A percentile compares a stretch with the other conserved stretches of the same genome.
Conservation (phyloP, 2,329 filamentous ascomycete genomes). For the Grosmannia penicillata region DNA sequence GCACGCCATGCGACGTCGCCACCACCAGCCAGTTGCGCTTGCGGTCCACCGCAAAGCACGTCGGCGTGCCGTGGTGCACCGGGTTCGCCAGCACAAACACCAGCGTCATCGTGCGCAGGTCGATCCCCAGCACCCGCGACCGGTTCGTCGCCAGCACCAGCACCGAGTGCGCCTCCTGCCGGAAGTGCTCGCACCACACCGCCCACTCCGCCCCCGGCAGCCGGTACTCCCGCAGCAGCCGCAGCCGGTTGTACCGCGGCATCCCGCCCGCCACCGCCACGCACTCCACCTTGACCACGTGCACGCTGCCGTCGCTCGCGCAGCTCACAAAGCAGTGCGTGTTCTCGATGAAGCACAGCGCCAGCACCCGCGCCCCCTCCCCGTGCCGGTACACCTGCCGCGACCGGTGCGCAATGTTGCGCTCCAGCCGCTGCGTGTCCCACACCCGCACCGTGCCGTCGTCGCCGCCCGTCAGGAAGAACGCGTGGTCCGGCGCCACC, state of each 20-base stretch:
- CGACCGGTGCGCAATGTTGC: slow-evolving; percentile 78
- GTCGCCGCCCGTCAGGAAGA: slow-evolving; percentile 88
- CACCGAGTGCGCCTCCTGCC: slow-evolving; percentile 65
- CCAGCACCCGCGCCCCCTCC: slow-evolving; percentile 47
- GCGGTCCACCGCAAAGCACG: slow-evolving; percentile 77
- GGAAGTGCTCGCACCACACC: slow-evolving; percentile 87
- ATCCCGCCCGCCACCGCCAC: slow-evolving; percentile 12
- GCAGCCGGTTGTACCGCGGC: slow-evolving; percentile 62
- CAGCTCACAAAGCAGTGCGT: slow-evolving; percentile 90
- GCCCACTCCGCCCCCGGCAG: slow-evolving; percentile 61
- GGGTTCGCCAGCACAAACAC: slow-evolving; percentile 75
- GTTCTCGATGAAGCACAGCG: slow-evolving; percentile 81
- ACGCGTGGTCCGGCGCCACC: slow-evolving; percentile 77
- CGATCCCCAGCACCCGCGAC: slow-evolving; percentile 69
- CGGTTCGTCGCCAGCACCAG: slow-evolving; percentile 76
- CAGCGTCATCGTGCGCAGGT: slow-evolving; percentile 73
- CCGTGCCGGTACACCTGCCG: slow-evolving; percentile 72
- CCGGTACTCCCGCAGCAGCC: slow-evolving; percentile 64
- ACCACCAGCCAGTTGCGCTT: slow-evolving; percentile 82
- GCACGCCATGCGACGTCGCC: slow-evolving; percentile 81
- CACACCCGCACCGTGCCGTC: slow-evolving; percentile 86
- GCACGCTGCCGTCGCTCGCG: slow-evolving; percentile 76
- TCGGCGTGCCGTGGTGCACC: slow-evolving; percentile 80
- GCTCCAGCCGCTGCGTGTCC: slow-evolving; percentile 81
- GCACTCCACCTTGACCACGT: slow-evolving; percentile 69